Base-by-base conservation (phyloP, 1,139 yeast genomes). In the Pichia sp. region DNA sequence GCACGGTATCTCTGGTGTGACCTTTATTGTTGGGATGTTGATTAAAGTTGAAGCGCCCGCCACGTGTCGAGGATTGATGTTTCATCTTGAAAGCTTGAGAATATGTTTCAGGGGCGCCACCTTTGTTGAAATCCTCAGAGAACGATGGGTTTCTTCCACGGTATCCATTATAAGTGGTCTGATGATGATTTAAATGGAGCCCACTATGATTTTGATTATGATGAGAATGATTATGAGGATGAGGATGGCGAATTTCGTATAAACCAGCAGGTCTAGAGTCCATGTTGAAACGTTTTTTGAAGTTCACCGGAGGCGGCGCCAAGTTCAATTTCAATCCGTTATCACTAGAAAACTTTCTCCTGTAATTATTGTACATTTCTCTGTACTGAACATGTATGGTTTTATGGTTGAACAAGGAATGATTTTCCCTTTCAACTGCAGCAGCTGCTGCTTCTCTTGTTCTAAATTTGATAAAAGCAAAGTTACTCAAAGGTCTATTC, bases 331-430 rank as follows among this genome's bases (percentile, higher is more conserved):
- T 63, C 21, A 69, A 67, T 8, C 52, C 55, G 33, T 39, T 42
- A 11, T 40, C 46, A 22, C 43, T 43, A 11, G 51, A 46, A 29
- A 37, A 47, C 23, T 46, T 50, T 39, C 50, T 48, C 38, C 51
- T 52, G 25, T 48, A 52, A 25, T 53, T 51, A 36, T 59, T 68
- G 45, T 74, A 74, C 44, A 74, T 59, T 55, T 82, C 93, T 41
- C 83, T 71, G 53, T 80, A 84, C 56, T 82, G 93, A 30, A 85
- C 94, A 59, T 82, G 91, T 67, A 85, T 80, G 5, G 91, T 80
- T 56, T 72, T 78, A 37, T 74, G 77, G 50, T 74, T 62, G 50
- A 85, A 74, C 58, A 78, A 71, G 2, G 93, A 69, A 58, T 84
- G 94, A 52, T 85, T 84, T 53, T 84, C 94, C 40, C 76, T 67